phyloP scores from a whole-genome alignment of 495 filamentous ascomycete species.

The Tricharina praecox region DNA sequence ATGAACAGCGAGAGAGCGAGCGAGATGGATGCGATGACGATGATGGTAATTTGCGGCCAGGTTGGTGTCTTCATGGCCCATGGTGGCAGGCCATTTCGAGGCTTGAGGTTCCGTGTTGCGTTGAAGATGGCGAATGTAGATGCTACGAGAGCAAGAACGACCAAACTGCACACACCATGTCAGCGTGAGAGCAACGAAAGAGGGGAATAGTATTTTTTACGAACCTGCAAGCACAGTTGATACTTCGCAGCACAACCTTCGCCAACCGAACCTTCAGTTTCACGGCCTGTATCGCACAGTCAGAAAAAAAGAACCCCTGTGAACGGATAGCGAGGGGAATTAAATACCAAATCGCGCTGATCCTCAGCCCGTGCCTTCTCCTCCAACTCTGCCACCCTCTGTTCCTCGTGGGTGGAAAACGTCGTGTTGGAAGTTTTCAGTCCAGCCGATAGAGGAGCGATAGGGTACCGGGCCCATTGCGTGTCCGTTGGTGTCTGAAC shows the following conservation, averaged over 20 bases:
- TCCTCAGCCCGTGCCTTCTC: constrained; percentile 62
- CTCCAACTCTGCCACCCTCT: constrained; percentile 32
- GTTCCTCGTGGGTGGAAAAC: constrained; percentile 15
- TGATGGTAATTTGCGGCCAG: constrained; percentile 79
- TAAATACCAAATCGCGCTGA: constrained; percentile 64
- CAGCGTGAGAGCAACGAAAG: background rate
- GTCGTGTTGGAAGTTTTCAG: constrained; percentile 15
- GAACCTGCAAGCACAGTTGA: constrained; percentile 70
- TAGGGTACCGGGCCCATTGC: constrained; percentile 14
- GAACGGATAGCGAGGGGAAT: no score
- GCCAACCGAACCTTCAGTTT: constrained; percentile 85
- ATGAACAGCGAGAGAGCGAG: constrained; percentile 61
- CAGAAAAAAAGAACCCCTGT: constrained; percentile 24
- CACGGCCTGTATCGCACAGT: constrained; percentile 50
- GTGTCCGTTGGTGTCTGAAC: constrained; percentile 4
- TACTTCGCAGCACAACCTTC: constrained; percentile 78
- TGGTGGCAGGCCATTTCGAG: constrained; percentile 59
- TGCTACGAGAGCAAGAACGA: constrained; percentile 74
- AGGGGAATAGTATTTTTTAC: no score
- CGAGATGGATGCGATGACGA: constrained; percentile 62
- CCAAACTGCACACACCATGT: constrained; percentile 26
- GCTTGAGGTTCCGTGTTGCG: constrained; percentile 52
- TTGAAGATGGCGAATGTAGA: constrained; percentile 81
- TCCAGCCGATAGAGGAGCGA: constrained; percentile 22
- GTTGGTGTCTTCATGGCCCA: constrained; percentile 65